Evolutionary conservation across 2,329 filamentous ascomycete genomes (phyloP).

Genomic region (Annulohypoxylon truncatum): DNA sequence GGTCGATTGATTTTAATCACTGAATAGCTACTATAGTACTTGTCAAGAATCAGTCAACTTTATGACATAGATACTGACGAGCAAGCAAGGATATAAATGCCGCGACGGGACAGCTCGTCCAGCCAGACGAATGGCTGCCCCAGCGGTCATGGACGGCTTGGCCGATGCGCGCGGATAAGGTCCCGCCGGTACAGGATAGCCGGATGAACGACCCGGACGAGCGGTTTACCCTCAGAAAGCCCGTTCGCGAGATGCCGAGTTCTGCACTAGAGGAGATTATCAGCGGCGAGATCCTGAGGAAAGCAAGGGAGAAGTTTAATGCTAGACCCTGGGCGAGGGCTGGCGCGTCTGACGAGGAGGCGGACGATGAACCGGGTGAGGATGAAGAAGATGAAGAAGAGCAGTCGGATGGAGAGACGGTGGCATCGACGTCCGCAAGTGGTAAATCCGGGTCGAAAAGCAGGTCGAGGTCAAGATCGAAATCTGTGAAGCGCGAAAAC

Average conservation of each 20-base stretch:
- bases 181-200: conserved; percentile 67
- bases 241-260: conserved; percentile 62
- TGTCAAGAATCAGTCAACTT: not conserved
- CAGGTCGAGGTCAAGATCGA: conserved; percentile 36
- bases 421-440: conserved; percentile 19
- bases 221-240: conserved; percentile 62
- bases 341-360: conserved; percentile 25
- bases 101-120: conserved; percentile 44
- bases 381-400: conserved; percentile 27
- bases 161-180: conserved; percentile 73
- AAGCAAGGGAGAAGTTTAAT: conserved; percentile 74
- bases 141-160: conserved; percentile 83
- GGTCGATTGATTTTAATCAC: conserved; percentile 48
- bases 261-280: conserved; percentile 76
- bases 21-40: not conserved
- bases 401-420: conserved; percentile 34
- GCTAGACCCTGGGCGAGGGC: conserved; percentile 51
- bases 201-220: conserved; percentile 53
- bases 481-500: conserved; percentile 39
- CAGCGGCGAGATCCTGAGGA: conserved; percentile 71
- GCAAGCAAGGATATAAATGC: conserved; percentile 45
- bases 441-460: conserved; percentile 18
- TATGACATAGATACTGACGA: conserved; percentile 28
- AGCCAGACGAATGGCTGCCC: conserved; percentile 59
- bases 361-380: not conserved